These are phyloP conservation scores for Exserohilum turcica DNA, from an alignment of 2,329 filamentous ascomycete genomes.

Conservation along the genomic window DNA sequence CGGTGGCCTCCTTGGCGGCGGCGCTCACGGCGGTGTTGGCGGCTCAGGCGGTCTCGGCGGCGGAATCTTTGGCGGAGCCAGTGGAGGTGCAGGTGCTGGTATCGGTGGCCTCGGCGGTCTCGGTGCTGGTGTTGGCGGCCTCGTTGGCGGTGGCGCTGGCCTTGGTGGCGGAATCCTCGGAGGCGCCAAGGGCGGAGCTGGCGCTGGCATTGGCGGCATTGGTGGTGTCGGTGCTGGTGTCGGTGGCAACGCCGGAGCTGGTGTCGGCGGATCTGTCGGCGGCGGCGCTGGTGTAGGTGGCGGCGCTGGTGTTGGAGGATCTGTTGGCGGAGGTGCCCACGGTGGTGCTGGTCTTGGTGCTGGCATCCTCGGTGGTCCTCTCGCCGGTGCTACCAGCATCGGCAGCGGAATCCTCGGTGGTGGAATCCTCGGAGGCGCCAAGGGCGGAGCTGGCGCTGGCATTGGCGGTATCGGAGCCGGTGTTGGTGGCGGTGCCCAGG, in stretches of 20 bases:
- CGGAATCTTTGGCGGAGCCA: too few relatives aligned
- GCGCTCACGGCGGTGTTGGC: neutral
- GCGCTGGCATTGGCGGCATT: slow-evolving; percentile 1
- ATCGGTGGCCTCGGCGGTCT: neutral
- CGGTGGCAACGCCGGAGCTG: neutral
- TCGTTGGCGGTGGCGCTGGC: neutral
- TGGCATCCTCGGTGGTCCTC: neutral
- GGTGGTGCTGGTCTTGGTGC: neutral
- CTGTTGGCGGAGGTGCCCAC: neutral
- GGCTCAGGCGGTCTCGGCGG: neutral
- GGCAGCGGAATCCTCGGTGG: too few relatives aligned
- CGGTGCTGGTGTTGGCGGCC: neutral
- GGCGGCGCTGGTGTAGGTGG: neutral
- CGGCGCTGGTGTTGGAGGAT: neutral
- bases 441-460: neutral
- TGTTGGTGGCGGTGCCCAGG: neutral
- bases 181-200: too few relatives aligned
- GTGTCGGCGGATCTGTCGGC: neutral
- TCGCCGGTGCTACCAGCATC: neutral
- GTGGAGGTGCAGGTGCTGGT: too few relatives aligned
- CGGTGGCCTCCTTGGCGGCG: neutral
- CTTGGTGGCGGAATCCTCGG: neutral
- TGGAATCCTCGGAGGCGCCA: too few relatives aligned
- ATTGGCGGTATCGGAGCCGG: neutral
- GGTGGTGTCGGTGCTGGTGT: neutral